Evolutionary conservation across 352 stramenopile genomes (phyloP).

Genomic region (Phytophthora tubulina): DNA sequence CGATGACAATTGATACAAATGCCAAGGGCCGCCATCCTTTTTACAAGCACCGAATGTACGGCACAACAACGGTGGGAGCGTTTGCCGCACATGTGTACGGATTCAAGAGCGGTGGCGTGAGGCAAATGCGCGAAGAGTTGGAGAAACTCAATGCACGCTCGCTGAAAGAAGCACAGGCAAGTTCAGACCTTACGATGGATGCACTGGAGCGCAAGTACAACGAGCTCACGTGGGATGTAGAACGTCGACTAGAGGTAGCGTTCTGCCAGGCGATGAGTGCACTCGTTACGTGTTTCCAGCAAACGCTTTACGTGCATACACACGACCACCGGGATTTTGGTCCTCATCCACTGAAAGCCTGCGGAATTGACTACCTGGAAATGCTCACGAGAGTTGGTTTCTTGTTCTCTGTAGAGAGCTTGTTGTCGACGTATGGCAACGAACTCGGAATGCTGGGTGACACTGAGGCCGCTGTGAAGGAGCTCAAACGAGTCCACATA

Average conservation of each 20-base stretch:
- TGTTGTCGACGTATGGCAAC: conserved; percentile 88
- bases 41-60: conserved; percentile 73
- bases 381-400: conserved; percentile 77
- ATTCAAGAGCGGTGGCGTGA: conserved; percentile 80
- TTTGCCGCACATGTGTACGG: conserved; percentile 89
- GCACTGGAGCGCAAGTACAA: conserved; percentile 81
- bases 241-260: conserved; percentile 84
- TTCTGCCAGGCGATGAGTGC: conserved; percentile 86
- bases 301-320: conserved; percentile 85
- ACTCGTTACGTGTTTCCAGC: conserved; percentile 87
- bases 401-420: conserved; percentile 84
- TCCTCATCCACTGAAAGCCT: conserved; percentile 43
- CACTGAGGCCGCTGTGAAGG: conserved; percentile 83
- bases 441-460: conserved; percentile 88
- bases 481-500: conserved; percentile 74
- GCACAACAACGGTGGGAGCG: conserved; percentile 81
- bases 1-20: conserved; percentile 33
- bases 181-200: conserved; percentile 79
- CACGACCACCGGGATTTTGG: conserved; percentile 58
- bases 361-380: conserved; percentile 75
- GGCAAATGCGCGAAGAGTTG: conserved; percentile 78
- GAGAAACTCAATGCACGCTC: conserved; percentile 60
- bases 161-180: conserved; percentile 62
- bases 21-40: conserved; percentile 46
- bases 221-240: conserved; percentile 86